Conservation (phyloP, 2,329 filamentous ascomycete species). For the Colletotrichum graminicola region DNA sequence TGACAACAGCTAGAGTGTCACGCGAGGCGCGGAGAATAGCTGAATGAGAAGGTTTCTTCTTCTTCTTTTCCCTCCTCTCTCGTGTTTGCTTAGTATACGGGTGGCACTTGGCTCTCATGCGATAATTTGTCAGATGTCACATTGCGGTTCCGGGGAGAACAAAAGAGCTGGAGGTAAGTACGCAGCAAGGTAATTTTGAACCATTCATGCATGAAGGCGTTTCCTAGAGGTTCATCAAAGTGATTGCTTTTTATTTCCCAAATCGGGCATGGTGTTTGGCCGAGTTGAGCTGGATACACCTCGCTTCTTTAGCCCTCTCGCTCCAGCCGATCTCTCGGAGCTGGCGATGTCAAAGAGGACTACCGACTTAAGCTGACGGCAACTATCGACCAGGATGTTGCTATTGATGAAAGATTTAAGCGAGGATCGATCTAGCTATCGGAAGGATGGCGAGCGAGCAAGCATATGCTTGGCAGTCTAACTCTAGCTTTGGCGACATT, state of each 20-base stretch:
- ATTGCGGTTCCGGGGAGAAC: background rate
- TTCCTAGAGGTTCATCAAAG: conserved; percentile 9
- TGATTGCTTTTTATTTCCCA: conserved; percentile 1
- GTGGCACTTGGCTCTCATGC: background rate
- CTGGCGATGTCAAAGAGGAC: background rate
- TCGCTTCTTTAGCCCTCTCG: conserved; percentile 10
- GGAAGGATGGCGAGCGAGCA: conserved; percentile 3
- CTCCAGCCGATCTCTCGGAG: conserved; percentile 17
- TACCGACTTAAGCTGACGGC: background rate
- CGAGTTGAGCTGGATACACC: conserved; percentile 1
- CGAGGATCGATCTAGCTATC: conserved; percentile 5
- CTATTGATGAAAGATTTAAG: background rate
- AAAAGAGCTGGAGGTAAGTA: background rate
- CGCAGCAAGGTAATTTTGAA: background rate
- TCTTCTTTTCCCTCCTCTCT: background rate
- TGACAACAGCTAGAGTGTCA: background rate
- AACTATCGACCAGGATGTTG: conserved; percentile 3
- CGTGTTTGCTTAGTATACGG: conserved; percentile 2
- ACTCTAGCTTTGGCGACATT: background rate
- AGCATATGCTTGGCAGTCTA: conserved; percentile 4
- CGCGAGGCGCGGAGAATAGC: background rate
- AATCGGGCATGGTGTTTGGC: background rate
- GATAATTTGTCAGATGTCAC: background rate
- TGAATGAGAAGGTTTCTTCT: background rate
- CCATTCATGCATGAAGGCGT: background rate